Conservation (phyloP, 768 basidiomycete genomes). For the Suillus variegatus region DNA sequence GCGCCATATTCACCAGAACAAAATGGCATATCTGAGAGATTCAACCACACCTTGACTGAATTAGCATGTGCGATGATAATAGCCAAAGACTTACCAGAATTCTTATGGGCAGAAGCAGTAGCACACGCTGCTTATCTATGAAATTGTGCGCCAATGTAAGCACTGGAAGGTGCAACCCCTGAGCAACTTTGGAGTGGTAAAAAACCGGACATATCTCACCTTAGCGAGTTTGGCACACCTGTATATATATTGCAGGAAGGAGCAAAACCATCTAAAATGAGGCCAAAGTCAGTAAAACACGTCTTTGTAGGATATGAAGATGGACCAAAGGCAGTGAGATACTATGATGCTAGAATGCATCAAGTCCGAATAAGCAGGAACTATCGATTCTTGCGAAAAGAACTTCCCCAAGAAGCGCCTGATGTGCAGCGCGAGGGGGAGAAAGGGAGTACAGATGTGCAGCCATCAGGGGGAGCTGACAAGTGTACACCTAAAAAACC, state of each 20-base stretch:
- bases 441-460: background rate
- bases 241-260: constrained; percentile 20
- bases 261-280: constrained; percentile 14
- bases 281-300: constrained; percentile 11
- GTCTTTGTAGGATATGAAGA: constrained; percentile 18
- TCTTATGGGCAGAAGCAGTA: constrained; percentile 35
- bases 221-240: constrained; percentile 20
- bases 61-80: constrained; percentile 34
- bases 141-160: constrained; percentile 18
- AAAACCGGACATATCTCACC: constrained; percentile 29
- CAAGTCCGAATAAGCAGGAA: background rate
- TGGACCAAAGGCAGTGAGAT: constrained; percentile 12
- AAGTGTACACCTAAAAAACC: background rate
- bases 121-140: constrained; percentile 28
- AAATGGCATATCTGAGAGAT: constrained; percentile 38
- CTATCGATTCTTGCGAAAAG: background rate
- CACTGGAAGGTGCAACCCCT: background rate
- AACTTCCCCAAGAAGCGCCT: background rate
- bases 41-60: constrained; percentile 35
- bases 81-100: constrained; percentile 22
- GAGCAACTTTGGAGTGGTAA: constrained; percentile 12
- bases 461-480: background rate
- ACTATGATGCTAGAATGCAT: constrained; percentile 14
- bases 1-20: constrained; percentile 39
- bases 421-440: background rate